A percentile compares a stretch with the other conserved stretches of the same genome.
These are phyloP conservation scores for Cymbidium sinense DNA, from an alignment of 106 monocot species.

Conservation along the genomic window DNA sequence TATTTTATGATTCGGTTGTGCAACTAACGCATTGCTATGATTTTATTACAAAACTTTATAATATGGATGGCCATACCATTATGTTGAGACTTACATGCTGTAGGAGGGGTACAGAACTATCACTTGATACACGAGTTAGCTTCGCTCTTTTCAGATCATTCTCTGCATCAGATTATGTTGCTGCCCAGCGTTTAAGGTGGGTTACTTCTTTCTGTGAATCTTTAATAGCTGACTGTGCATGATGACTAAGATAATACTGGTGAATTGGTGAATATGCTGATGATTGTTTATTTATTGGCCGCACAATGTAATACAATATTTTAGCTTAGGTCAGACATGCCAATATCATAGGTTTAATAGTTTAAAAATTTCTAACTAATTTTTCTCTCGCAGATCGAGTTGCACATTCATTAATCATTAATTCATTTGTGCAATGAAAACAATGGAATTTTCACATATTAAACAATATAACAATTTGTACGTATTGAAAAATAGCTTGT, in stretches of 20 bases:
- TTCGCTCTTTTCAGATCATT: slow-evolving; percentile 74
- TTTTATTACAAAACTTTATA: not conserved
- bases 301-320: not conserved
- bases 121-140: slow-evolving; percentile 71
- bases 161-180: slow-evolving; percentile 77
- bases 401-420: too few species aligned
- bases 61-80: not conserved
- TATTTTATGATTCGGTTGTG: not conserved
- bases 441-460: too few species aligned
- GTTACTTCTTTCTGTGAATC: slow-evolving; percentile 4
- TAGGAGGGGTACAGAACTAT: slow-evolving; percentile 53
- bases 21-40: not conserved
- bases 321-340: too few species aligned
- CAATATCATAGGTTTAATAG: too few species aligned
- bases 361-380: too few species aligned
- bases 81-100: slow-evolving; percentile 1
- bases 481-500: too few species aligned
- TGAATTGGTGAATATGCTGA: not conserved
- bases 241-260: not conserved
- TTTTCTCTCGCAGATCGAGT: too few species aligned
- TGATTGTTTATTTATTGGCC: not conserved
- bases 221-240: not conserved
- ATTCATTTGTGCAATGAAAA: too few species aligned
- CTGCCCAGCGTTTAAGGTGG: slow-evolving; percentile 85
- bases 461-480: too few species aligned